These are phyloP conservation scores for Glarea lozoyensis DNA, from an alignment of 495 filamentous ascomycete genomes.

Conservation along the genomic window DNA sequence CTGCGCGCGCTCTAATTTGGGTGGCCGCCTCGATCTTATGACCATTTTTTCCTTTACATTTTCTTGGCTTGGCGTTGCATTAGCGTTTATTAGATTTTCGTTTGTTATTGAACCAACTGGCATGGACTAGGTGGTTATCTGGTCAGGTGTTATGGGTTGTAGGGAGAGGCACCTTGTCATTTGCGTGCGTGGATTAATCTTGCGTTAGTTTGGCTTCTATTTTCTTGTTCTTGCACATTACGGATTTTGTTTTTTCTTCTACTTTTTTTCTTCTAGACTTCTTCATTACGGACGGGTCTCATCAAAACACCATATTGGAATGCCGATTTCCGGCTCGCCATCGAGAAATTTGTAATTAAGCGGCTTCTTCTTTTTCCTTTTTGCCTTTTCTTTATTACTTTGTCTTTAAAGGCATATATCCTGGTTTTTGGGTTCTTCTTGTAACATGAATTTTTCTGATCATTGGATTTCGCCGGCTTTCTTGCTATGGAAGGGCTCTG, in stretches of 20 bases:
- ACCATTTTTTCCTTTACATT: constrained; percentile 13
- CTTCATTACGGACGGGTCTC: constrained; percentile 8
- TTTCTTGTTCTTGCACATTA: constrained; percentile 15
- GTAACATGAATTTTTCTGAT: constrained; percentile 21
- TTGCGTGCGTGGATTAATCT: constrained; percentile 8
- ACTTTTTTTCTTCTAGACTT: constrained; percentile 21
- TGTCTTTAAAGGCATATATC: constrained; percentile 1
- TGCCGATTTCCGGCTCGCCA: constrained; percentile 19
- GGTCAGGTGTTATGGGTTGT: constrained; percentile 20
- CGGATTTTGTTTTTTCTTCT: no score
- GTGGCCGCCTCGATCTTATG: constrained; percentile 25
- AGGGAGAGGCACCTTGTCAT: constrained; percentile 15
- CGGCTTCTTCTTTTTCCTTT: constrained; percentile 16
- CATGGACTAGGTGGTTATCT: constrained; percentile 20
- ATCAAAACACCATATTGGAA: constrained; percentile 17
- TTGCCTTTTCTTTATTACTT: constrained; percentile 3
- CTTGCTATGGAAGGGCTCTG: constrained; percentile 8
- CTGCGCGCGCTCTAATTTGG: constrained; percentile 16
- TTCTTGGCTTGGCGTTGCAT: constrained; percentile 21
- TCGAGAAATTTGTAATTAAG: constrained; percentile 24
- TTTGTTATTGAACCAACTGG: constrained; percentile 20
- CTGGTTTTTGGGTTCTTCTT: constrained; percentile 11
- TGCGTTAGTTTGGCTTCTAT: constrained; percentile 15
- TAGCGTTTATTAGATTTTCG: constrained; percentile 18
- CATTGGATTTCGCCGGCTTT: constrained; percentile 17